Evolutionary conservation across 495 filamentous ascomycete species (phyloP).

Genomic region (Trichoderma asperelloides): DNA sequence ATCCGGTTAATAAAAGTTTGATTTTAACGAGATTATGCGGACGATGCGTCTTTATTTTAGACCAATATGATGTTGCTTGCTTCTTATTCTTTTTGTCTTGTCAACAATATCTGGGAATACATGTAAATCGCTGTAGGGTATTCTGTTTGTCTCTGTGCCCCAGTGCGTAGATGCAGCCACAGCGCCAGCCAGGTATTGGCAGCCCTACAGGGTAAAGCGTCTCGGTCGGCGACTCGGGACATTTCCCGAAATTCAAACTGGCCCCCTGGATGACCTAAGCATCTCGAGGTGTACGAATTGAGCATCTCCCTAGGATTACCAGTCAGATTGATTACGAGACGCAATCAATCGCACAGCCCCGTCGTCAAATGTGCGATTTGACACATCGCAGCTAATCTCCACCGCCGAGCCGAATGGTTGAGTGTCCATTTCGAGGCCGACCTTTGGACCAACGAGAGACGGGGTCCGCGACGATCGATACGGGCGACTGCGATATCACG

Average conservation of each 20-base stretch:
- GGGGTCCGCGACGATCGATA: not conserved
- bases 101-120: too few relatives aligned
- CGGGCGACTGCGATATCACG: not conserved
- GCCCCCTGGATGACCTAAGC: constrained; percentile 7
- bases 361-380: not conserved
- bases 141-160: too few relatives aligned
- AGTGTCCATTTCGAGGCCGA: not conserved
- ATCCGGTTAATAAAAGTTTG: too few relatives aligned
- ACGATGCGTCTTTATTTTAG: too few relatives aligned
- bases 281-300: not conserved
- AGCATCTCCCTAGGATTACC: not conserved
- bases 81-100: too few relatives aligned
- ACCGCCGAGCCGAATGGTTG: not conserved
- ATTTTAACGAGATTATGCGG: too few relatives aligned
- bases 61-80: too few relatives aligned
- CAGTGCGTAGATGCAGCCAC: not conserved
- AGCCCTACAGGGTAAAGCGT: not conserved
- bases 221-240: constrained; percentile 1
- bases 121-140: too few relatives aligned
- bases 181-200: not conserved
- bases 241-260: not conserved
- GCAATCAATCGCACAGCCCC: not conserved
- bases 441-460: not conserved
- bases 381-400: not conserved
- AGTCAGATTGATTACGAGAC: not conserved